Evolutionary conservation across 176 grass and related monocot genomes (phyloP).

Genomic region (Cymbopogon citratus): DNA sequence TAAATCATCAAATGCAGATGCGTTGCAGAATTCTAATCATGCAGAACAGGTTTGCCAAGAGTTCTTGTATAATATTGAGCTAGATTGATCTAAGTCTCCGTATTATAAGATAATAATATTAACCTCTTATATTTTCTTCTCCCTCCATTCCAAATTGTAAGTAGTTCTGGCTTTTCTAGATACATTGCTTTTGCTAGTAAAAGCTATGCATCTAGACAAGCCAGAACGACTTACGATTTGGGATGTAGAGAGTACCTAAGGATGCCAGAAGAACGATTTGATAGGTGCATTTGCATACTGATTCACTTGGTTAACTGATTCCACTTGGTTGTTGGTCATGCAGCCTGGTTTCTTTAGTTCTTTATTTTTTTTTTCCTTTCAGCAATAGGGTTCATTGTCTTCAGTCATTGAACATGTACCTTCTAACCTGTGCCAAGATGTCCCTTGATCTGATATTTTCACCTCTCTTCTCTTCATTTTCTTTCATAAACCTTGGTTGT

Average conservation of each 20-base stretch:
- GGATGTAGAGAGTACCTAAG: background rate
- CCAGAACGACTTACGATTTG: background rate
- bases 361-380: background rate
- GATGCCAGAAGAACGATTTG: background rate
- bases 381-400: background rate
- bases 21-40: constrained; percentile 46
- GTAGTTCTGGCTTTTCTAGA: background rate
- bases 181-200: too few species aligned
- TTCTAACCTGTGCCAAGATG: background rate
- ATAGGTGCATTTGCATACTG: background rate
- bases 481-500: background rate
- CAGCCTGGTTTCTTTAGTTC: background rate
- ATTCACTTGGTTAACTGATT: background rate
- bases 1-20: constrained; percentile 54
- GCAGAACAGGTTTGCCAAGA: constrained; percentile 49
- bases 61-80: constrained; percentile 22
- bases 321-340: background rate
- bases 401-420: background rate
- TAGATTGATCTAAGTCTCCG: background rate
- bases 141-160: background rate
- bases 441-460: background rate
- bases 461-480: background rate
- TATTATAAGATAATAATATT: background rate
- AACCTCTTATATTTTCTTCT: background rate
- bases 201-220: background rate